Percentiles rank a stretch among this genome's conserved stretches.
These are phyloP conservation scores for Neofusicoccum cordaticola DNA, from an alignment of 2,329 filamentous ascomycete species.

Conservation along the genomic window DNA sequence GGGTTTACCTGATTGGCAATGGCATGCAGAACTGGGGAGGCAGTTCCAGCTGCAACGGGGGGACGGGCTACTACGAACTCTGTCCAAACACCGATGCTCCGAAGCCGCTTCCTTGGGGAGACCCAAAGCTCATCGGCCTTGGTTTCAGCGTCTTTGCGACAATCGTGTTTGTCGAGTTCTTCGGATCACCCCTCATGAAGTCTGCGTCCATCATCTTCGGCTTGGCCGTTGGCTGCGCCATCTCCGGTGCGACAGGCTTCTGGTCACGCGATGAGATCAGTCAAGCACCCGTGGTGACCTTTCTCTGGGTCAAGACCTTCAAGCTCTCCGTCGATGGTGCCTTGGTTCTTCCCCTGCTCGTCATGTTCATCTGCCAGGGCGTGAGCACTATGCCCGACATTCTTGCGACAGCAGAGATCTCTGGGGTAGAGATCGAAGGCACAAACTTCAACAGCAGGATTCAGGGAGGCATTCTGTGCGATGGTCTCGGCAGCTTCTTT, in stretches of 20 bases:
- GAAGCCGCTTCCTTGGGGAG: constrained; percentile 31
- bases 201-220: constrained; percentile 29
- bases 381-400: constrained; percentile 38
- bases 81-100: constrained; percentile 25
- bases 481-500: constrained; percentile 29
- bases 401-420: constrained; percentile 29
- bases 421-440: constrained; percentile 27
- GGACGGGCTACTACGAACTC: constrained; percentile 27
- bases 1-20: constrained; percentile 27
- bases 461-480: constrained; percentile 29
- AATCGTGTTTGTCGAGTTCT: constrained; percentile 27
- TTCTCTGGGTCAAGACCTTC: constrained; percentile 30
- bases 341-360: constrained; percentile 27
- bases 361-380: constrained; percentile 31
- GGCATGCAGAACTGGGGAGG: constrained; percentile 31
- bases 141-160: constrained; percentile 30
- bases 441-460: constrained; percentile 28
- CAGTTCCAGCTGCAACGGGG: constrained; percentile 28
- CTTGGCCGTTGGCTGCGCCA: constrained; percentile 27
- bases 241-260: constrained; percentile 29
- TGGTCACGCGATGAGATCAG: constrained; percentile 25
- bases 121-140: constrained; percentile 29
- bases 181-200: constrained; percentile 30
- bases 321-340: constrained; percentile 29
- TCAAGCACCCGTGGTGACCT: constrained; percentile 25